phyloP scores from a whole-genome alignment of 2,329 filamentous ascomycete species.

The Penicillium rolfsii region DNA sequence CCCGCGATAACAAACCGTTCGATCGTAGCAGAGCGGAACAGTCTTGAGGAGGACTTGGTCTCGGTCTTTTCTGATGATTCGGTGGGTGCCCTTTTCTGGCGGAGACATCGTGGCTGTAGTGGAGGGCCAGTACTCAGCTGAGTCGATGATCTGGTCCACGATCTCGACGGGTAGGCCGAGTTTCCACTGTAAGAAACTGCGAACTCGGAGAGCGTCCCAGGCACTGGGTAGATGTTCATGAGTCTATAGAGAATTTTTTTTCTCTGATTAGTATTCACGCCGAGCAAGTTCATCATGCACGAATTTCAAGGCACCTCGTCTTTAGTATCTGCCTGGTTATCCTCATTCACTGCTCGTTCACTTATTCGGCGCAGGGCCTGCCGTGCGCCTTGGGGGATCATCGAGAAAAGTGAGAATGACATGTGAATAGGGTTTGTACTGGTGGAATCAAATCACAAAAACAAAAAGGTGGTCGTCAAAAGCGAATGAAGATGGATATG shows the following conservation, averaged over 20 bases:
- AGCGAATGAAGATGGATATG: not conserved
- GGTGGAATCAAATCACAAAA: not conserved
- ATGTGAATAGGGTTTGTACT: not conserved
- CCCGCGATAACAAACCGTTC: slow-evolving; percentile 27
- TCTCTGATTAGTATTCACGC: not conserved
- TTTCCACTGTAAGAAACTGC: slow-evolving; percentile 38
- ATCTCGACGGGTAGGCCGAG: slow-evolving; percentile 40
- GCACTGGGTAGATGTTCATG: slow-evolving; percentile 33
- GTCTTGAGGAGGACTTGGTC: slow-evolving; percentile 43
- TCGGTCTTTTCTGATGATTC: slow-evolving; percentile 35
- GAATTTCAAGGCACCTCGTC: not conserved
- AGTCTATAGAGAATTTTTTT: not conserved
- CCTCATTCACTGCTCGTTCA: not conserved
- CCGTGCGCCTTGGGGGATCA: slow-evolving; percentile 3
- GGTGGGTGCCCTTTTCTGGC: slow-evolving; percentile 23
- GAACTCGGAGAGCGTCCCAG: slow-evolving; percentile 40
- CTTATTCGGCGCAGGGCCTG: not conserved
- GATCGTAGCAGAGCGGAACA: slow-evolving; percentile 42
- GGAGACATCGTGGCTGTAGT: slow-evolving; percentile 20
- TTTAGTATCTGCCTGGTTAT: not conserved
- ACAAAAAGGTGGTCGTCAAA: not conserved
- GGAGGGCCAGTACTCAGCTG: slow-evolving; percentile 43
- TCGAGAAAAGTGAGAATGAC: not conserved
- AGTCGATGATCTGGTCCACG: slow-evolving; percentile 45
- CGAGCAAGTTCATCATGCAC: not conserved